Conservation (phyloP, 2,329 filamentous ascomycete species). For the Clarireedia monteithiana region DNA sequence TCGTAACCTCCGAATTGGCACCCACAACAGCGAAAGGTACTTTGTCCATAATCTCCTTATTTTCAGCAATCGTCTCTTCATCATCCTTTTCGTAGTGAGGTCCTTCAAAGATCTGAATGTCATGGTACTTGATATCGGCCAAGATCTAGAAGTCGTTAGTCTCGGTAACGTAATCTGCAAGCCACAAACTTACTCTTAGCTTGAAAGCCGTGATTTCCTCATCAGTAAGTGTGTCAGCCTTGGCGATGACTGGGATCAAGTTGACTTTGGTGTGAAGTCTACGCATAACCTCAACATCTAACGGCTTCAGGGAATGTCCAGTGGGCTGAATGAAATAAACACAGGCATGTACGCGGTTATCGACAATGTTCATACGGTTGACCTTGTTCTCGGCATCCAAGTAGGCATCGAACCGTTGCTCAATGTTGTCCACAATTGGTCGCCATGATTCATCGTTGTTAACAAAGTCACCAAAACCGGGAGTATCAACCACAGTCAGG, state of each 20-base stretch:
- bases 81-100: slow-evolving; percentile 98
- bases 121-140: slow-evolving; percentile 92
- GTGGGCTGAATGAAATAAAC: slow-evolving; percentile 99
- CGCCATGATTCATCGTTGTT: slow-evolving; percentile 99
- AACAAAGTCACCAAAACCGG: slow-evolving; percentile 97
- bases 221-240: slow-evolving; percentile 95
- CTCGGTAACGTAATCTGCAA: background rate
- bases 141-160: slow-evolving; percentile 62
- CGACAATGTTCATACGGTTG: slow-evolving; percentile 99
- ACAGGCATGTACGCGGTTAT: slow-evolving; percentile 97
- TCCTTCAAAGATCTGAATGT: slow-evolving; percentile 98
- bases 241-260: slow-evolving; percentile 97
- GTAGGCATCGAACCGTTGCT: slow-evolving; percentile 97
- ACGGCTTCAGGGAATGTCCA: slow-evolving; percentile 93
- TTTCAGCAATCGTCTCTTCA: slow-evolving; percentile 98
- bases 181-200: slow-evolving; percentile 67
- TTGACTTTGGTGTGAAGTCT: slow-evolving; percentile 99
- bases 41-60: slow-evolving; percentile 99
- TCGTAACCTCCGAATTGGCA: slow-evolving; percentile 89
- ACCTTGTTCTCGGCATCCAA: slow-evolving; percentile 99
- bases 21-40: slow-evolving; percentile 97
- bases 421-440: slow-evolving; percentile 98
- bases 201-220: slow-evolving; percentile 95
- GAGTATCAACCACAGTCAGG: slow-evolving; percentile 93
- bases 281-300: slow-evolving; percentile 99